Base-by-base conservation (phyloP, 1,284 basidiomycete genomes). In the Chalciporus sp. region DNA sequence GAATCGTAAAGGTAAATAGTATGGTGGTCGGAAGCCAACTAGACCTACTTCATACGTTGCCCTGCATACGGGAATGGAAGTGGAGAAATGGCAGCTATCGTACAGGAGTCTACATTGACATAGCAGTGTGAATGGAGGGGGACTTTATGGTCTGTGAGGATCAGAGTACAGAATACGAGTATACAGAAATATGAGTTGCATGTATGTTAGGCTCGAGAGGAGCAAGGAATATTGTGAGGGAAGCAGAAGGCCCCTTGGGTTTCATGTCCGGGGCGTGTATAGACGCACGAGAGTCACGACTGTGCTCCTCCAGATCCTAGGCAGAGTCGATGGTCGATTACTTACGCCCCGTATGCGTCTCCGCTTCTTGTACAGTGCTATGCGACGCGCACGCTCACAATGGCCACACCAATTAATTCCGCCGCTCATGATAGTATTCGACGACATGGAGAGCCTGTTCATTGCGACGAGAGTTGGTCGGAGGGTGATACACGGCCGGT, bases 371-470 rank as follows among this genome's bases (percentile, higher is more conserved):
- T 37, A 16, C 51, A 45, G 19, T 2, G 29, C 47, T 47, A 16
- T 48, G 17, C 40, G 17, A 49, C 27, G 48, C 16, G 33, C 33
- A 27, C 42, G 49, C 17, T 51, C 52, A 37, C 55, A 47, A 17
- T 26, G 23, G 29, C 17, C 20, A 11, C 52, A 45, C n/a, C 16
- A 19, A 37, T 47, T 47, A 26, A 56, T 26, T 10, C 45, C 42
- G 6, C 41, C 47, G 1, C 16, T 19, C 41, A 55, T 47, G 35
- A 55, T 27, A 26, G 26, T 27, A 39, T 27, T 56, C 20, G 42
- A 23, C 31, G 47, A 54, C 26, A 9, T 23, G 35, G 23, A 27
- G 27, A 48, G 20, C 17, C 47, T 60, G 37, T 9, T 7, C 27
- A 19, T 8, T n/a, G 26, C 6, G 16, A 16, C 31, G 9, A 3